phyloP scores from a whole-genome alignment of 108 stramenopile species.

The Thalassiosira profunda region DNA sequence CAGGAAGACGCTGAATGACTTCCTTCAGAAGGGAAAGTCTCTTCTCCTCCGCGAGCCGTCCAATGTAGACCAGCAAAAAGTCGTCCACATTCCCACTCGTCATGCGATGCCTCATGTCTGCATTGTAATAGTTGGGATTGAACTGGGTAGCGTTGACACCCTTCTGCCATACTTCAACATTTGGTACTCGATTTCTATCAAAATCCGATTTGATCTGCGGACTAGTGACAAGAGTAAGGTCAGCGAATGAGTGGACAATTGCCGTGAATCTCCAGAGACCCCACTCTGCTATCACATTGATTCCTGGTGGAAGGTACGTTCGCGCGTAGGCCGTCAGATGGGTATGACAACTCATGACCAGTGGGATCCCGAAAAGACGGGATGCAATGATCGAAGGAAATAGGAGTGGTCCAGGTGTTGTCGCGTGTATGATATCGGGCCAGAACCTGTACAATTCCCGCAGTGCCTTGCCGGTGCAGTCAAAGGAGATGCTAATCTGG shows the following conservation, averaged over 20 bases:
- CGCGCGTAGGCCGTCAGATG: constrained; percentile 78
- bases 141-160: constrained; percentile 48
- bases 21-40: constrained; percentile 18
- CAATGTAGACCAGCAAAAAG: constrained; percentile 62
- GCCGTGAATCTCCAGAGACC: constrained; percentile 51
- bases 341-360: constrained; percentile 78
- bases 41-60: constrained; percentile 64
- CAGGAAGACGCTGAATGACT: constrained; percentile 50
- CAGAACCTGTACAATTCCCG: constrained; percentile 11
- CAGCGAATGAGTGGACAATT: constrained; percentile 64
- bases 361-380: constrained; percentile 39
- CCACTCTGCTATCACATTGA: constrained; percentile 44
- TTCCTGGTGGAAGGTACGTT: constrained; percentile 43
- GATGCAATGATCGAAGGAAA: constrained; percentile 54
- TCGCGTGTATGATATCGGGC: constrained; percentile 83
- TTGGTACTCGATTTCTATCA: constrained; percentile 41
- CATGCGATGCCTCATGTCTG: constrained; percentile 41
- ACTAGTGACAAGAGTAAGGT: constrained; percentile 80
- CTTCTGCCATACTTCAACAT: constrained; percentile 53
- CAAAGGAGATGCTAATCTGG: constrained; percentile 33
- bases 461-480: constrained; percentile 21
- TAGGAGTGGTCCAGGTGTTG: constrained; percentile 69
- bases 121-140: constrained; percentile 41
- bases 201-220: constrained; percentile 81
- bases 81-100: constrained; percentile 49